Conservation (phyloP, 2,329 filamentous ascomycete genomes). For the Tolypocladium endophyticum region DNA sequence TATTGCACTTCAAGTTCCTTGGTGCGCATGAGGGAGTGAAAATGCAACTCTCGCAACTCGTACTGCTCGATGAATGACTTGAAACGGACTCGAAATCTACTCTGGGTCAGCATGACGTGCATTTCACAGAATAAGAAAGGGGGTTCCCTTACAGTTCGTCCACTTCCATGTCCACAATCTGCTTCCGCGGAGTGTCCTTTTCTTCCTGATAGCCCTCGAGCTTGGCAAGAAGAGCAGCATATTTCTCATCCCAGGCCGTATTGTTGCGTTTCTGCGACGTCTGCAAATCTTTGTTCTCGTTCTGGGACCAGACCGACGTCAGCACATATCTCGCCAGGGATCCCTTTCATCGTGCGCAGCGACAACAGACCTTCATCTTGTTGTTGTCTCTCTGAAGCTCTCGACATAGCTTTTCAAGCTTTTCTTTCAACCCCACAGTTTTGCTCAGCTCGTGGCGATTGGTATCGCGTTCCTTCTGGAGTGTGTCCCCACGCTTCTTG, state of each 20-base stretch:
- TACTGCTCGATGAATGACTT: constrained; percentile 96
- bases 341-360: constrained; percentile 9
- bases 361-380: constrained; percentile 69
- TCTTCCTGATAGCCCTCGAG: constrained; percentile 83
- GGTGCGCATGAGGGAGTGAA: constrained; percentile 80
- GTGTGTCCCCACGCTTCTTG: constrained; percentile 85
- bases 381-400: constrained; percentile 97
- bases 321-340: constrained; percentile 7
- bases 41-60: constrained; percentile 88
- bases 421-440: constrained; percentile 84
- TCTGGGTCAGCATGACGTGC: constrained; percentile 2
- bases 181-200: constrained; percentile 72
- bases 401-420: constrained; percentile 88
- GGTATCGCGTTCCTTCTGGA: constrained; percentile 95
- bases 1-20: constrained; percentile 95
- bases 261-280: constrained; percentile 77
- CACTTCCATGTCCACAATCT: constrained; percentile 73
- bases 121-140: too few species aligned
- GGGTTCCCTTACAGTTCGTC: constrained; percentile 65
- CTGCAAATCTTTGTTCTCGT: constrained; percentile 87
- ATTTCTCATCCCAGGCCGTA: constrained; percentile 73
- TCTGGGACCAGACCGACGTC: constrained; percentile 33
- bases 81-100: constrained; percentile 72
- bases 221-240: constrained; percentile 69
- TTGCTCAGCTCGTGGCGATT: constrained; percentile 82